phyloP scores from a whole-genome alignment of 306 rosid species.

The Castanea mollissima region DNA sequence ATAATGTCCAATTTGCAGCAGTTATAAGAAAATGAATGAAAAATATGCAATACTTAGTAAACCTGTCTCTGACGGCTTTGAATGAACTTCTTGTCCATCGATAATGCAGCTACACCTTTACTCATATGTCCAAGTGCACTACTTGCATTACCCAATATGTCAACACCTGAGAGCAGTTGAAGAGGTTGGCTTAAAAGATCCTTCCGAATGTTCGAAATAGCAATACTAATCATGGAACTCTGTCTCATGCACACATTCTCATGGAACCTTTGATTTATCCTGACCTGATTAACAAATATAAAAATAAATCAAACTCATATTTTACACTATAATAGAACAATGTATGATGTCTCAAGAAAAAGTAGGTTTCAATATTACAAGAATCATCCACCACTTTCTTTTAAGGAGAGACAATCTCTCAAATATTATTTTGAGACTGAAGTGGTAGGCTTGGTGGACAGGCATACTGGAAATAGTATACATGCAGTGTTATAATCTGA shows the following conservation, averaged over 20 bases:
- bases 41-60: constrained; percentile 16
- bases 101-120: constrained; percentile 97
- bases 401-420: background rate
- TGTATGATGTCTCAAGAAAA: background rate
- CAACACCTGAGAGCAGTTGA: constrained; percentile 94
- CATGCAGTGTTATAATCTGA: background rate
- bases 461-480: background rate
- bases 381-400: background rate
- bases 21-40: background rate
- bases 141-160: constrained; percentile 98
- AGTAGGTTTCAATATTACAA: background rate
- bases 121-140: constrained; percentile 99
- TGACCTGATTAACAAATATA: constrained; percentile 56
- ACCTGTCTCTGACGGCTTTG: constrained; percentile 97
- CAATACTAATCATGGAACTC: constrained; percentile 88
- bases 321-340: background rate
- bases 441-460: background rate
- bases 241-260: constrained; percentile 92
- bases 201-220: constrained; percentile 80
- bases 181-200: constrained; percentile 97
- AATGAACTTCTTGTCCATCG: constrained; percentile 97
- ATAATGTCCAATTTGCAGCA: background rate
- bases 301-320: background rate
- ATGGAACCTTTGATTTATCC: constrained; percentile 78
- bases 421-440: background rate